Conservation (phyloP, 441 rosid genomes). For the Gossypium trilobum region DNA sequence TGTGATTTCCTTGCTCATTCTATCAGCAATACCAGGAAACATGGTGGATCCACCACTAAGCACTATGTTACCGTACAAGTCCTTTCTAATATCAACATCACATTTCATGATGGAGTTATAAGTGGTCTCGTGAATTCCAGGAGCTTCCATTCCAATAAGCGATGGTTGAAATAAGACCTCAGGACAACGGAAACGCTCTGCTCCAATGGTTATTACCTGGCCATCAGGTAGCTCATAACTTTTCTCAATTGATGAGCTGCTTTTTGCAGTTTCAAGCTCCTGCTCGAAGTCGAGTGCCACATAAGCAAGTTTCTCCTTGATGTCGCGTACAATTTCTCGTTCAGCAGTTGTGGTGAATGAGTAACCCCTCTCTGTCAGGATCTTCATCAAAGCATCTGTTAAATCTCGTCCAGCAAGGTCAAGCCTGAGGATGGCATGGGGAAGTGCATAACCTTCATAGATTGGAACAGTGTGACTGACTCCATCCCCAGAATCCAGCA, state of each 20-base stretch:
- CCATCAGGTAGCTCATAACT: conserved; percentile 35
- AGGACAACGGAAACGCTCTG: conserved; percentile 33
- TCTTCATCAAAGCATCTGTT: conserved; percentile 35
- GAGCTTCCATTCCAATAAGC: conserved; percentile 35
- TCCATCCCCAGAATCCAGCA: conserved; percentile 69
- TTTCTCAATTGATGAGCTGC: conserved; percentile 31
- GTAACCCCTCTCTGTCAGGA: conserved; percentile 33
- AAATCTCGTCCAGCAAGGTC: conserved; percentile 35
- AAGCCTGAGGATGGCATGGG: conserved; percentile 35
- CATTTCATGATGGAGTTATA: conserved; percentile 36
- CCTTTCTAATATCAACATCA: conserved; percentile 29
- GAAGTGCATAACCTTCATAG: conserved; percentile 32
- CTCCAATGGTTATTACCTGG: conserved; percentile 32
- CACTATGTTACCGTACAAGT: conserved; percentile 28
- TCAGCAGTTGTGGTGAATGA: conserved; percentile 35
- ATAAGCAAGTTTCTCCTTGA: conserved; percentile 31
- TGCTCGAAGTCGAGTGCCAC: conserved; percentile 33
- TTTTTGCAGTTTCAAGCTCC: conserved; percentile 32
- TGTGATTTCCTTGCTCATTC: conserved; percentile 33
- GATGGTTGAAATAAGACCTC: conserved; percentile 38
- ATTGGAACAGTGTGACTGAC: conserved; percentile 32
- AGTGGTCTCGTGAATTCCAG: conserved; percentile 35
- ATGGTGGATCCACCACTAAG: conserved; percentile 30
- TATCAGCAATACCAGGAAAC: conserved; percentile 34
- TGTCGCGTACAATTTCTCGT: conserved; percentile 32